Base-by-base conservation (phyloP, 768 basidiomycete genomes). In the Tephrocybe sp. region DNA sequence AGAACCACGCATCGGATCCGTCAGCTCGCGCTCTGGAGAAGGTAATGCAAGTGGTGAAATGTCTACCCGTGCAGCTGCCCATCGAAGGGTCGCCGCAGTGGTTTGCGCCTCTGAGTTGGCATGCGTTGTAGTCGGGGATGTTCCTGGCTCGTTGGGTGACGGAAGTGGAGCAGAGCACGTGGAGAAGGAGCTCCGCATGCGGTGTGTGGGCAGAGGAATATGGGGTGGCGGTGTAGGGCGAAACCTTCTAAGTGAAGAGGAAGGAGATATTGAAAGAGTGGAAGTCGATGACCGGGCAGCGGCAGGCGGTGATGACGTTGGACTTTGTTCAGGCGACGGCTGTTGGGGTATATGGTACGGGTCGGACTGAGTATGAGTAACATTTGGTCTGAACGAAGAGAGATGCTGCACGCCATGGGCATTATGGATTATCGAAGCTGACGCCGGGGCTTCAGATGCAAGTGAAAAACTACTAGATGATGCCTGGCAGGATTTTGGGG, bases 11-110 rank as follows among this genome's bases (percentile, higher is more conserved):
- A 97, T 85, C 0, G 94, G 94, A 67, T 97, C 94, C 9, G 86
- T 86, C 21, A 96, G 78, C 62, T 97, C 94, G 57, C 89, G 85
- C 62, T 98, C 94, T 0, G 94, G 94, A 9, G 87, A 91, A 2
- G 94, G 93, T 1, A 95, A 76, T 0, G 90, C 85, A 21, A 98
- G 75, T 0, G 94, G 94, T 0, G 91, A 86, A 47, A 98, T 83
- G 57, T 90, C 83, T 9, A 92, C 84, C 19, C 87, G 77, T 9
- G 87, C 81, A 2, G 85, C 90, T n/a, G 92, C 92, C 79, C 84
- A 85, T 30, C 91, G 87, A 70, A 94, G 83, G 1, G 91, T 84
- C 0, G 92, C 91, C 1, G 89, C 90, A 2, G 85, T 73, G 0
- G 87, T 80, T 18, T 82, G 79, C 1, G 80, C 71, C 28, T 88